Evolutionary conservation across 805 yeast genomes (phyloP).

Genomic region (Scheffersomyces stipitis): DNA sequence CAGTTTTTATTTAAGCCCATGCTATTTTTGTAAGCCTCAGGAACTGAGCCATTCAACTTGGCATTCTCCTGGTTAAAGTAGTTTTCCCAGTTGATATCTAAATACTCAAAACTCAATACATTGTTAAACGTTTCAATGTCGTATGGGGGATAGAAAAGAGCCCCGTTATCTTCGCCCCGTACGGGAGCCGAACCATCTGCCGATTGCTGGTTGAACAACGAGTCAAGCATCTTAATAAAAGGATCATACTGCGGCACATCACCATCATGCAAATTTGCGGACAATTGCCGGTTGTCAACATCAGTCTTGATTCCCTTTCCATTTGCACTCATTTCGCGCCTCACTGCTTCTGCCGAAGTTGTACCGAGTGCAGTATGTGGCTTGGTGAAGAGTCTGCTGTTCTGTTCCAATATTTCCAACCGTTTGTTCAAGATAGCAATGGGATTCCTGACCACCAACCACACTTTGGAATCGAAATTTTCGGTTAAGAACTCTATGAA

Average conservation of each 20-base stretch:
- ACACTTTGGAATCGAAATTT: background rate
- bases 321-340: background rate
- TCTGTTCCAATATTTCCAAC: background rate
- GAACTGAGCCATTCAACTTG: no score
- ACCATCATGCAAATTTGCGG: no score
- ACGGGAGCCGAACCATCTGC: background rate
- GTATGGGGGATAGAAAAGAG: background rate
- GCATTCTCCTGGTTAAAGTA: background rate
- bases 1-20: no score
- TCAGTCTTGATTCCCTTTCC: background rate
- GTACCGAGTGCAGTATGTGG: background rate
- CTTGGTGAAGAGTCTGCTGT: background rate
- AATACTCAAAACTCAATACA: background rate
- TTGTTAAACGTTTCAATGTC: background rate
- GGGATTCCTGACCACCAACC: background rate
- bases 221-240: constrained; percentile 1
- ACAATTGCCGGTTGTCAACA: background rate
- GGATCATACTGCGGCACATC: background rate
- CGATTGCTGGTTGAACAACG: background rate
- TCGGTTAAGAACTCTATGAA: background rate
- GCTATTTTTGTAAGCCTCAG: no score
- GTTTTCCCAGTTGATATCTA: background rate
- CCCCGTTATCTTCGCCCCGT: background rate
- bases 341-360: background rate
- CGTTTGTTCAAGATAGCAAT: background rate